These are phyloP conservation scores for Stachybotrys echinatus DNA, from an alignment of 2,329 filamentous ascomycete genomes.

Conservation along the genomic window DNA sequence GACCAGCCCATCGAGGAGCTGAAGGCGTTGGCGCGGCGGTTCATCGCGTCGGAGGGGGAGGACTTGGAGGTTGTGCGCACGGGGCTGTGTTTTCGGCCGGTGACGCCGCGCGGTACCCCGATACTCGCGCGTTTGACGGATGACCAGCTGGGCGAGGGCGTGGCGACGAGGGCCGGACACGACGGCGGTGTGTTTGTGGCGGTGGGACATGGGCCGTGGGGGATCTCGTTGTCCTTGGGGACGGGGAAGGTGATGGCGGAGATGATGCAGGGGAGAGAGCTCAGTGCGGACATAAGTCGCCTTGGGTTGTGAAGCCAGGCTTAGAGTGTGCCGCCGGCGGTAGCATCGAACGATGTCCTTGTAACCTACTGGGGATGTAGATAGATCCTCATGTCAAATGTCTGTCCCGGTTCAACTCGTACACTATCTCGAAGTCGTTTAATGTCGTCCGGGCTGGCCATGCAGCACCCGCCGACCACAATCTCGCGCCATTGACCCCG, in stretches of 20 bases:
- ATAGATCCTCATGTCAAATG: background rate
- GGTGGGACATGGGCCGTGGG: slow-evolving; percentile 73
- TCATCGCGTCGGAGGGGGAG: slow-evolving; percentile 38
- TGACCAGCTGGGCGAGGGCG: slow-evolving; percentile 42
- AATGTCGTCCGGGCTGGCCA: slow-evolving; percentile 33
- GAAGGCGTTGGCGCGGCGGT: slow-evolving; percentile 37
- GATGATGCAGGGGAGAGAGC: slow-evolving; percentile 54
- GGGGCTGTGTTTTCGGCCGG: slow-evolving; percentile 68
- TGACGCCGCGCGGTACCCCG: slow-evolving; percentile 58
- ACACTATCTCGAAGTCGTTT: slow-evolving; percentile 19
- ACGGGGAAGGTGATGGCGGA: slow-evolving; percentile 69
- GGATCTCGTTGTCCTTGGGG: slow-evolving; percentile 58
- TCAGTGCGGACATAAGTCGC: slow-evolving; percentile 51
- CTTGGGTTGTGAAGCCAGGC: slow-evolving; percentile 9
- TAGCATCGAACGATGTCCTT: background rate
- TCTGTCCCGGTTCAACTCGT: background rate
- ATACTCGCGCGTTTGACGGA: slow-evolving; percentile 56
- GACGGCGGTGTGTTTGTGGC: slow-evolving; percentile 65
- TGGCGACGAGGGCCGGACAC: slow-evolving; percentile 32
- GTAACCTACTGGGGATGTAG: background rate
- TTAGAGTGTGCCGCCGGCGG: background rate
- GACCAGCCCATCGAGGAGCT: slow-evolving; percentile 39
- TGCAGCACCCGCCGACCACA: slow-evolving; percentile 50
- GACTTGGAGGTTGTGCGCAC: slow-evolving; percentile 59
- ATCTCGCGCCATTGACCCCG: slow-evolving; percentile 38